phyloP scores from a whole-genome alignment of 176 grass and related monocot genomes.

The Luzula sylvatica region DNA sequence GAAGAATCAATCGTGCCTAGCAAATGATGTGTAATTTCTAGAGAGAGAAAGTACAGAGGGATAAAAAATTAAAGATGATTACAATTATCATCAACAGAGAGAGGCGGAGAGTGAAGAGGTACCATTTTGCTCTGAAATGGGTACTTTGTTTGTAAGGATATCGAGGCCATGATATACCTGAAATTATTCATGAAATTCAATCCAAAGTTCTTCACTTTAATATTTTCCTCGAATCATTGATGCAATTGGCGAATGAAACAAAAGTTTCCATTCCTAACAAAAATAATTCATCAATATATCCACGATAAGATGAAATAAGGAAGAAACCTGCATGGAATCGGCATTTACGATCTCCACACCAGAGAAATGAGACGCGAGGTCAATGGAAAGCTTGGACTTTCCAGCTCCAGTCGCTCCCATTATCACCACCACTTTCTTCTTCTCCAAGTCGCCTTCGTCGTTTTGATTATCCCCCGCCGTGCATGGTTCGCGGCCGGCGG shows the following conservation, averaged over 20 bases:
- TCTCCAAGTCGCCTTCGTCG: slow-evolving; percentile 4
- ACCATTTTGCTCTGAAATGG: slow-evolving; percentile 67
- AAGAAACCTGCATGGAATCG: slow-evolving; percentile 74
- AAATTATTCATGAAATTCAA: slow-evolving; percentile 53
- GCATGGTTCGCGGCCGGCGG: neutral
- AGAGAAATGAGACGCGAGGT: slow-evolving; percentile 56
- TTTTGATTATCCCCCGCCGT: slow-evolving; percentile 4
- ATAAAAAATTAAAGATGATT: neutral
- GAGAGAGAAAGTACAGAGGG: neutral
- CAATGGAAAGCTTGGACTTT: slow-evolving; percentile 79
- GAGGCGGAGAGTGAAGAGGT: neutral
- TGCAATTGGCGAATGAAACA: no score
- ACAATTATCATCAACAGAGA: neutral
- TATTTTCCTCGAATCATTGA: no score
- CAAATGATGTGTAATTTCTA: slow-evolving; percentile 79
- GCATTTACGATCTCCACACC: slow-evolving; percentile 71
- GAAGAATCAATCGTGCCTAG: slow-evolving; percentile 65
- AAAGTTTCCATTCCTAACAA: no score
- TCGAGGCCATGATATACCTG: slow-evolving; percentile 78
- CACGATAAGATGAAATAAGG: neutral
- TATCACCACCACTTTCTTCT: slow-evolving; percentile 57
- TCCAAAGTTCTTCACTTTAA: no score
- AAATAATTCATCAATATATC: no score
- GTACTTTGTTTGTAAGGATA: slow-evolving; percentile 78
- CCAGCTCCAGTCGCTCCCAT: slow-evolving; percentile 88